These are phyloP conservation scores for Exophiala bonariae DNA, from an alignment of 2,329 filamentous ascomycete species.

Conservation along the genomic window DNA sequence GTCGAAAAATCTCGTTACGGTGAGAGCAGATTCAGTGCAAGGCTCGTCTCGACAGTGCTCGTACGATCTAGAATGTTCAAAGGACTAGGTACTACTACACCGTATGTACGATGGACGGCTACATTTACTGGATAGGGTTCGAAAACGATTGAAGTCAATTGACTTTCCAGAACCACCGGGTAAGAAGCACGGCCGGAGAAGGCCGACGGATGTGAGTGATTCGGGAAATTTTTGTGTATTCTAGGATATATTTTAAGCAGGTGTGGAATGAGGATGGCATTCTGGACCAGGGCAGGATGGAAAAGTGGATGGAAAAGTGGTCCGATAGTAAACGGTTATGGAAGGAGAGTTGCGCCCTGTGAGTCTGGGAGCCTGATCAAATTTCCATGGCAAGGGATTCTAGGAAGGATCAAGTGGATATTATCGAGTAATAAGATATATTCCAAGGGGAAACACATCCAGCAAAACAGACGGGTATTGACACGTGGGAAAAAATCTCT, in stretches of 20 bases:
- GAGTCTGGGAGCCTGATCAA: background rate
- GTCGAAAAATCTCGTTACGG: no score
- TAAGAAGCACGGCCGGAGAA: no score
- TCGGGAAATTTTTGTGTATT: no score
- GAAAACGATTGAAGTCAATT: no score
- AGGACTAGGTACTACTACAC: no score
- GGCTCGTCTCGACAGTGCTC: no score
- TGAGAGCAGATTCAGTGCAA: no score
- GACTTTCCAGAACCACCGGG: no score
- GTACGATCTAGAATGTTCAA: no score
- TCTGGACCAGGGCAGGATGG: background rate
- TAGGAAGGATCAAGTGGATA: conserved; percentile 2
- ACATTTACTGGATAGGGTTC: no score
- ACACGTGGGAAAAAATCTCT: conserved; percentile 20
- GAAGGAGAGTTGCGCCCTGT: background rate
- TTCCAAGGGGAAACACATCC: conserved; percentile 1
- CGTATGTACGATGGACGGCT: no score
- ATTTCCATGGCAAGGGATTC: background rate
- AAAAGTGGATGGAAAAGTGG: background rate
- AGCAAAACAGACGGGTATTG: conserved; percentile 3
- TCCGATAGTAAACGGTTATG: background rate
- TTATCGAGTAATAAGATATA: conserved; percentile 19
- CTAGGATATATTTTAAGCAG: background rate
- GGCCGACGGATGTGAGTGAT: no score
- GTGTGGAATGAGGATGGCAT: background rate